phyloP scores from a whole-genome alignment of 306 rosid species.

The Ormosia emarginata region DNA sequence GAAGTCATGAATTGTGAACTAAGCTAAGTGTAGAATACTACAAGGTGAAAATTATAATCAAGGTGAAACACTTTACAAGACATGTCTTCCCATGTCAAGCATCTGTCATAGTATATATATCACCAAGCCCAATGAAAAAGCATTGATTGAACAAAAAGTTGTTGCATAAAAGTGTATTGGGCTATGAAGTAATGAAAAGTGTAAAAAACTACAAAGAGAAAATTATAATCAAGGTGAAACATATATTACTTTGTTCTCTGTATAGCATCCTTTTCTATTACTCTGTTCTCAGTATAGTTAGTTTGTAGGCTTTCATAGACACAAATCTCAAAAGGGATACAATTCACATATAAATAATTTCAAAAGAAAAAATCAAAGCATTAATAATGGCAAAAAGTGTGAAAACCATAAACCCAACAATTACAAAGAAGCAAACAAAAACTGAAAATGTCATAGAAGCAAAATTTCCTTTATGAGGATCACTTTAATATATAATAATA shows the following conservation, averaged over 20 bases:
- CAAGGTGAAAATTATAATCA: background rate
- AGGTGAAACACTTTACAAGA: background rate
- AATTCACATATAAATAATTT: background rate
- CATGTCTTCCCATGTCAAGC: constrained; percentile 10
- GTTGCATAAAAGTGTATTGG: background rate
- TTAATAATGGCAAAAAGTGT: constrained; percentile 4
- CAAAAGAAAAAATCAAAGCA: background rate
- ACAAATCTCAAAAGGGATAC: constrained; percentile 20
- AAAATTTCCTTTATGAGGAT: background rate
- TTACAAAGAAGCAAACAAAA: constrained; percentile 12
- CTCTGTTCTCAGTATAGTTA: background rate
- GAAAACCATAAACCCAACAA: background rate
- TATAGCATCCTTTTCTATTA: constrained; percentile 8
- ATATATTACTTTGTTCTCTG: too few relatives aligned
- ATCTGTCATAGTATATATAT: background rate
- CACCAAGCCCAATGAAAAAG: background rate
- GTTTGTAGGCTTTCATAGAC: background rate
- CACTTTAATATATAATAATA: background rate
- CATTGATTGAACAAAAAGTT: background rate
- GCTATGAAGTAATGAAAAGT: background rate
- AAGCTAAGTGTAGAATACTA: background rate
- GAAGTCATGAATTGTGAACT: background rate
- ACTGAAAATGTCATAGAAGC: background rate
- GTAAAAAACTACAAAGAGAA: constrained; percentile 1
- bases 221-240: background rate